These are phyloP conservation scores for Cydonia oblonga DNA, from an alignment of 331 rosid genomes.

Conservation along the genomic window DNA sequence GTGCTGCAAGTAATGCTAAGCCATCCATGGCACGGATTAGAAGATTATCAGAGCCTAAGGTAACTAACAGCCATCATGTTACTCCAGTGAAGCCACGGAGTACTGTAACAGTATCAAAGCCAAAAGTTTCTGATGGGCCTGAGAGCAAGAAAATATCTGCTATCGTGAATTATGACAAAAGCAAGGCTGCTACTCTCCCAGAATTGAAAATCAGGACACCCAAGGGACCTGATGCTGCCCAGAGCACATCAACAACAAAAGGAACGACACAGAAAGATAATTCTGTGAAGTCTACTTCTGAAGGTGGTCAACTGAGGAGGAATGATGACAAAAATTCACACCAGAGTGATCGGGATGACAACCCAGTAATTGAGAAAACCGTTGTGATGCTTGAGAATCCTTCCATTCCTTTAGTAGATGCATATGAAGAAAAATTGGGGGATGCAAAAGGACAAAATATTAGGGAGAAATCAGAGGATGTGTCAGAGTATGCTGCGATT, in stretches of 20 bases:
- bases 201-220: slow-evolving; percentile 82
- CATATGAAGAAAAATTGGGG: slow-evolving; percentile 20
- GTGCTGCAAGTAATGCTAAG: slow-evolving; percentile 46
- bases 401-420: slow-evolving; percentile 21
- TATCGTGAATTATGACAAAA: slow-evolving; percentile 69
- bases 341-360: slow-evolving; percentile 43
- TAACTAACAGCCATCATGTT: slow-evolving; percentile 34
- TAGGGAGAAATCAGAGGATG: slow-evolving; percentile 22
- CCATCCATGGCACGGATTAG: slow-evolving; percentile 70
- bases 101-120: slow-evolving; percentile 28
- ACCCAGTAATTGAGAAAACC: slow-evolving; percentile 71
- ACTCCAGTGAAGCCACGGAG: slow-evolving; percentile 39
- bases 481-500: slow-evolving; percentile 36
- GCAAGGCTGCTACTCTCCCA: slow-evolving; percentile 79
- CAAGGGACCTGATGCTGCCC: slow-evolving; percentile 39
- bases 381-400: slow-evolving; percentile 81
- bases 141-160: slow-evolving; percentile 79
- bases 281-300: slow-evolving; percentile 30
- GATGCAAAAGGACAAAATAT: slow-evolving; percentile 16
- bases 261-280: slow-evolving; percentile 38
- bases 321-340: slow-evolving; percentile 25
- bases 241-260: slow-evolving; percentile 34
- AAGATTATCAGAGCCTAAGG: slow-evolving; percentile 90
- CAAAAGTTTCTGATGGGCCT: slow-evolving; percentile 42
- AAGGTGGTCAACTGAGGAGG: slow-evolving; percentile 35